phyloP scores from a whole-genome alignment of 73 alveolate genomes.

The Uronychia setigera region DNA sequence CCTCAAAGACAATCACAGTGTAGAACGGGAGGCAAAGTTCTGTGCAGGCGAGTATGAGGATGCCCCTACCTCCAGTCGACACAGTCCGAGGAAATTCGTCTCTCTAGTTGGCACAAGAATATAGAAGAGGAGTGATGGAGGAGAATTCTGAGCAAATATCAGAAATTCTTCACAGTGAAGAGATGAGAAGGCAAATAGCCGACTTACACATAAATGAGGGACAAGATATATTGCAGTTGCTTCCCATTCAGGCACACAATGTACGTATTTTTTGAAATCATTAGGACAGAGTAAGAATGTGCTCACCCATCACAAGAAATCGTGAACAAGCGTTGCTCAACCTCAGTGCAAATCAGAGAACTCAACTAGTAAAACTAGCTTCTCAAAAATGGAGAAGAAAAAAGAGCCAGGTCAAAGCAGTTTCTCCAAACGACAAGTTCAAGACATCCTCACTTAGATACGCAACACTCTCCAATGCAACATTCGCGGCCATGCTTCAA shows the following conservation, averaged over 20 bases:
- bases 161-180: too few relatives aligned
- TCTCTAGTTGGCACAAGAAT: neutral
- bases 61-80: neutral
- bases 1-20: too few relatives aligned
- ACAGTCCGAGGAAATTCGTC: neutral
- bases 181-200: too few relatives aligned
- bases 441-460: neutral
- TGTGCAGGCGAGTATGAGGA: neutral
- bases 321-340: neutral
- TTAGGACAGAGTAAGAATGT: neutral
- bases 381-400: neutral
- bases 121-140: neutral
- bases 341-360: neutral
- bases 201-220: too few relatives aligned
- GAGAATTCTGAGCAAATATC: too few relatives aligned
- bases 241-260: too few relatives aligned
- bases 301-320: neutral
- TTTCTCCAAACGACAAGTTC: neutral
- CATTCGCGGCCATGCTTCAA: neutral
- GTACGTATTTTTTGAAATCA: too few relatives aligned
- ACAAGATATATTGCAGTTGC: too few relatives aligned
- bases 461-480: neutral
- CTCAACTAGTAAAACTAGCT: neutral
- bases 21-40: too few relatives aligned
- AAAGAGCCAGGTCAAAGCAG: neutral